A percentile compares a stretch with the other conserved stretches of the same genome.
Conservation (phyloP, 2,329 filamentous ascomycete species). For the Trichoderma semiorbis region DNA sequence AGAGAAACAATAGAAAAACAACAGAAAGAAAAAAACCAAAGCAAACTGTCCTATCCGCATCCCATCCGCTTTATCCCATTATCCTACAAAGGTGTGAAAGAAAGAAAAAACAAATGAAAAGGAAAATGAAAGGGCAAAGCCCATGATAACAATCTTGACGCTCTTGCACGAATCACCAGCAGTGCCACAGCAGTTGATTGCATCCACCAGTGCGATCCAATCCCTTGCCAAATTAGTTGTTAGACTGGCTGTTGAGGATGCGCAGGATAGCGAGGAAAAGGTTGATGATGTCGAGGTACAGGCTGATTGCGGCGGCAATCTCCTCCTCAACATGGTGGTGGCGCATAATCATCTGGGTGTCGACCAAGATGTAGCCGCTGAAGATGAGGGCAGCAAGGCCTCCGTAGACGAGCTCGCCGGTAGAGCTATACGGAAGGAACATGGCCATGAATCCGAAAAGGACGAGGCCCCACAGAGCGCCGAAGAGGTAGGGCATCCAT, state of each 20-base stretch:
- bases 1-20: neutral
- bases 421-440: slow-evolving; percentile 83
- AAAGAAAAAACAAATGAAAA: neutral
- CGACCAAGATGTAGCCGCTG: slow-evolving; percentile 89
- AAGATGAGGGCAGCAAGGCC: slow-evolving; percentile 82
- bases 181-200: too few species aligned
- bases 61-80: neutral
- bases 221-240: slow-evolving; percentile 60
- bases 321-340: slow-evolving; percentile 98
- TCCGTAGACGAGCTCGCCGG: slow-evolving; percentile 81
- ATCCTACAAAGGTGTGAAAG: neutral
- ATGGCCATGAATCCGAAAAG: slow-evolving; percentile 89
- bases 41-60: neutral
- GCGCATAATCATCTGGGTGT: slow-evolving; percentile 92
- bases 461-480: slow-evolving; percentile 82
- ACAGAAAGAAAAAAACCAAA: neutral
- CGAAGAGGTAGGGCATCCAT: slow-evolving; percentile 95
- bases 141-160: neutral
- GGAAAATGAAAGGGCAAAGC: neutral
- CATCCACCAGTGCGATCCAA: neutral
- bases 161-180: neutral
- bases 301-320: slow-evolving; percentile 89
- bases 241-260: slow-evolving; percentile 93
- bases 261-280: slow-evolving; percentile 92
- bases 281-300: slow-evolving; percentile 97